Evolutionary conservation across 2,329 filamentous ascomycete genomes (phyloP), one percentile per base, ranked within the genome.

Genomic region (Colletotrichum orchidophilum): DNA sequence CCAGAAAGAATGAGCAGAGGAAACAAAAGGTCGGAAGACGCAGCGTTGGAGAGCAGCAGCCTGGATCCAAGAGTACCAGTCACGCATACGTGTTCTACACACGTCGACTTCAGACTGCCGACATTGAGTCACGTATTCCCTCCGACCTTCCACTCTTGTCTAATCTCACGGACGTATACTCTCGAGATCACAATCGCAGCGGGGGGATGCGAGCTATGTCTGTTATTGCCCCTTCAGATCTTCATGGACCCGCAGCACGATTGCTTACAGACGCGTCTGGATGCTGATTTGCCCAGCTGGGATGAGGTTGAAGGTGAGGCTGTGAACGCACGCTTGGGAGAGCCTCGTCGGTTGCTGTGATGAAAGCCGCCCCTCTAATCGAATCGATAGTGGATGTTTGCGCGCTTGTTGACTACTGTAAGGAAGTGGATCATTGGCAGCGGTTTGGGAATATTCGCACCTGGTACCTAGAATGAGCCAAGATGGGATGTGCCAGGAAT

Each of bases 101-200:
- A 82, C 26, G 75, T 90, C 1, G 86, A 87, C 1, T 79, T 90
- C 66, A 75, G 78, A 9, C 76, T 90, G 26, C 86, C 87, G 3
- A 77, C 80, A 8, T 77, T 78, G 31, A 85, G 82, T 75, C 87
- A 85, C 75, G 80, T 84, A 7, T 87, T 89, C 73, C 73, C 90
- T 15, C 88, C 88, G 0, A 87, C 86, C 2, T 90, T 90, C 75
- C 86, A 90, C 80, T 87, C 85, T 6, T 90, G 88, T 79, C 84
- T 90, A 75, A 80, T 83, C 33, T 87, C 86, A 7, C 85, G 88
- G 31, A 83, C 84, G 7, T 90, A 90, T 77, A 82, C 84, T 8
- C 76, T 90, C n/a, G 83, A 84, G 73, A 74, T 86, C 39, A 77
- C 79, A 12, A 74, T 90, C 7, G 80, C 78, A 6, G 79, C 81